Percentiles rank a stretch among this genome's conserved stretches.
Conservation (phyloP, 352 stramenopile species). For the Phytophthora cryptogea region DNA sequence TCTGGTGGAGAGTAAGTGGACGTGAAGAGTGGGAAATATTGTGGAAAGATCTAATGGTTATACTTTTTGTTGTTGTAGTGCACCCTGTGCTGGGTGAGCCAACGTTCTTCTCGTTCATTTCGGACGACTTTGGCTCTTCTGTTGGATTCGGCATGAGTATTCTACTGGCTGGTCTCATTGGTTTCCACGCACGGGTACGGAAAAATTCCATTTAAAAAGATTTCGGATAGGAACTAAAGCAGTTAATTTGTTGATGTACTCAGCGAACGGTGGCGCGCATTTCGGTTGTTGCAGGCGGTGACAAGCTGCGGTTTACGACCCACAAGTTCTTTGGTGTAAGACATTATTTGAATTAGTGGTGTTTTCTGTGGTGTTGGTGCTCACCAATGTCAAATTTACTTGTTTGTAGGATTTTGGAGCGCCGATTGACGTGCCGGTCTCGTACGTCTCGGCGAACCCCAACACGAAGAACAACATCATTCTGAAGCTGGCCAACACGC, state of each 20-base stretch:
- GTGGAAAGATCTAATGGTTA: constrained; percentile 5
- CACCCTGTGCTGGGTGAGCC: constrained; percentile 65
- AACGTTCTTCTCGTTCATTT: constrained; percentile 83
- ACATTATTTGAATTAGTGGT: not conserved
- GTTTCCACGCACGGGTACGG: constrained; percentile 77
- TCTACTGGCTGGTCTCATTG: constrained; percentile 73
- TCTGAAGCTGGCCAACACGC: constrained; percentile 75
- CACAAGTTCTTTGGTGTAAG: constrained; percentile 89
- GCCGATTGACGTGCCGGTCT: constrained; percentile 71
- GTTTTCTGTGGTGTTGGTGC: not conserved
- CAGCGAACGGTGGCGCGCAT: constrained; percentile 81
- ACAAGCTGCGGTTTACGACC: constrained; percentile 86
- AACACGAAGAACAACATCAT: constrained; percentile 90
- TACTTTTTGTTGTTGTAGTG: constrained; percentile 38
- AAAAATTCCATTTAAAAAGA: not conserved
- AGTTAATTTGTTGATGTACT: constrained; percentile 7
- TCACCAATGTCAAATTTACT: constrained; percentile 4
- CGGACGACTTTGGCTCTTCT: constrained; percentile 77
- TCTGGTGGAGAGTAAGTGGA: constrained; percentile 77
- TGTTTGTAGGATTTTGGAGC: constrained; percentile 54
- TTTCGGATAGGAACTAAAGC: not conserved
- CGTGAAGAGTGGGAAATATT: not conserved
- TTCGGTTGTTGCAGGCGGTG: constrained; percentile 70
- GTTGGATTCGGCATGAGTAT: constrained; percentile 86
- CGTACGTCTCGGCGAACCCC: constrained; percentile 72